These are phyloP conservation scores for Aspergillus caelatus DNA, from an alignment of 2,329 filamentous ascomycete species.

Conservation along the genomic window DNA sequence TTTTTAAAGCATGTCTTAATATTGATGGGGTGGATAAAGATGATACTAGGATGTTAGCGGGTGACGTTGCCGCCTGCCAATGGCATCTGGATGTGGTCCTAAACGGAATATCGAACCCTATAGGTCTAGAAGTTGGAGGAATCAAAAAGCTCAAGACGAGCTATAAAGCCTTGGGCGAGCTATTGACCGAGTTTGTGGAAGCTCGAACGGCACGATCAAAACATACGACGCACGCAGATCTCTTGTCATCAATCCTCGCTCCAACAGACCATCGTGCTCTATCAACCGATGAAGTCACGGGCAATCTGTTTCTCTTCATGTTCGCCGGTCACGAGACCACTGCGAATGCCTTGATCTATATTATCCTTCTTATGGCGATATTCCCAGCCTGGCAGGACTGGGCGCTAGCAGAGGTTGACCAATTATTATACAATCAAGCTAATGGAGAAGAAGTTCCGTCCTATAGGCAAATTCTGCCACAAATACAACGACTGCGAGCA, in stretches of 20 bases:
- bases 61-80: not conserved
- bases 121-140: not conserved
- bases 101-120: not conserved
- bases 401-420: constrained; percentile 3
- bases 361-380: constrained; percentile 5
- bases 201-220: not conserved
- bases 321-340: constrained; percentile 13
- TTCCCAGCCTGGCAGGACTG: constrained; percentile 9
- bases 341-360: constrained; percentile 6
- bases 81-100: not conserved
- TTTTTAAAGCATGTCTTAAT: constrained; percentile 3
- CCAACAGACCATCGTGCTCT: not conserved
- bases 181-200: not conserved
- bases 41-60: too few relatives aligned
- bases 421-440: not conserved
- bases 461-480: not conserved
- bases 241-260: constrained; percentile 1
- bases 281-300: not conserved
- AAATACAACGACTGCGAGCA: not conserved
- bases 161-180: not conserved
- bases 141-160: not conserved
- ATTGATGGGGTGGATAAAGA: not conserved
- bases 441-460: too few relatives aligned
- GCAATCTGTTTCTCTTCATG: constrained; percentile 8
- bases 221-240: not conserved